Base-by-base conservation (phyloP, 495 filamentous ascomycete genomes). In the Endocarpon pusillum region DNA sequence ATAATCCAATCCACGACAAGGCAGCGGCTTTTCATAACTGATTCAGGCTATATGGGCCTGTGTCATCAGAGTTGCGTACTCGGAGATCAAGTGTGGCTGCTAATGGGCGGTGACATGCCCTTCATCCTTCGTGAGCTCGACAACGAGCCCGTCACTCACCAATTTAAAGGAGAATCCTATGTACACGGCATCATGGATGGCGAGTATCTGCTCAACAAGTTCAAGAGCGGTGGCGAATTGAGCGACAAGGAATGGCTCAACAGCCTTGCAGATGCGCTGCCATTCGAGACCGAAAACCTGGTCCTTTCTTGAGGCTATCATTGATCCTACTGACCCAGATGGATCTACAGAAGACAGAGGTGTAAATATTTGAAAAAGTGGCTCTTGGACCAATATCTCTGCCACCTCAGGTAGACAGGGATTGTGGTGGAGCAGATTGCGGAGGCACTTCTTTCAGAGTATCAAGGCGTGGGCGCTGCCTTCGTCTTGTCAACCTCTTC, bases 121-220 rank as follows among this genome's bases (percentile, higher is more conserved):
- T 42, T 42, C 24, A 36, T 42, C 15, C n/a, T 42, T 18, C 34
- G 38, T n/a, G 3, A 14, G 16, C 11, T 12, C 3, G 17, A 1
- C 20, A 12, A 24, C 9, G 30, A 22, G n/a, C n/a, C n/a, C n/a
- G n/a, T n/a, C n/a, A 20, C 10, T 7, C 35, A 33, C 31, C 37
- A 38, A 23, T 25, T 42, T 6, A 28, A 32, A 9, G 35, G 35
- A 4, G 39, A 41, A 21, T 37, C 32, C 12, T 41, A 41, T 37
- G 21, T 39, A 3, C 39, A 38, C 31, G 30, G 40, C 14, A 34
- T 42, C 8, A 39, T 42, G 36, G 30, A 42, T 24, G 36, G 36
- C 9, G 26, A 42, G 23, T 25, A 25, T 25, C 23, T 25, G 23
- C 8, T 25, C 12, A 8, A 25, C 8, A 25, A 25, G 8, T 25